Percentiles rank a stretch among this genome's conserved stretches.
These are phyloP conservation scores for Bromus sterilis DNA, from an alignment of 176 grass and related monocot species.

Conservation along the genomic window DNA sequence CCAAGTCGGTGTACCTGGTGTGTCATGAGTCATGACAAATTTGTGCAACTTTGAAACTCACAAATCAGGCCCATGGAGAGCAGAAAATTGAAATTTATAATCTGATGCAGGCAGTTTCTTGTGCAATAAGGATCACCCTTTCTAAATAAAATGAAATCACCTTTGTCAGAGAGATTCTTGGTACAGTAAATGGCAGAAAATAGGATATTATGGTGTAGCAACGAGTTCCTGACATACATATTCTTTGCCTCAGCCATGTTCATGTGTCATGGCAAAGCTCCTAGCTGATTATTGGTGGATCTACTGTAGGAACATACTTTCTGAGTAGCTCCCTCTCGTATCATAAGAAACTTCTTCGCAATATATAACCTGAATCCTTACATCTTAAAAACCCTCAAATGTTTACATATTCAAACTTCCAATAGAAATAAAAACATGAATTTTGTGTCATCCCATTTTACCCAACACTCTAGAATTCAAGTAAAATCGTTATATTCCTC, in stretches of 20 bases:
- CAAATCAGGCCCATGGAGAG: background rate
- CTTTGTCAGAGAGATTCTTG: background rate
- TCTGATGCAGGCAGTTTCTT: background rate
- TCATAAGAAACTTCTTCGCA: background rate
- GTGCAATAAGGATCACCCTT: background rate
- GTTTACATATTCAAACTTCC: background rate
- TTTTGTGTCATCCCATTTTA: background rate
- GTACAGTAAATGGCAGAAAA: background rate
- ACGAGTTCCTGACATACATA: background rate
- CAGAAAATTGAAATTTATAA: background rate
- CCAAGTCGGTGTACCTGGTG: background rate
- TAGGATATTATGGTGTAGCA: background rate
- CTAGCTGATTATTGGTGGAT: background rate
- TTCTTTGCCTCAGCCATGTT: background rate
- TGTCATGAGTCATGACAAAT: background rate
- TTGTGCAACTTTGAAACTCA: background rate
- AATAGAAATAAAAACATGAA: conserved; percentile 2
- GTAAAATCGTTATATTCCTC: conserved; percentile 15
- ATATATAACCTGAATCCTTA: background rate
- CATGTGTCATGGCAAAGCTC: background rate
- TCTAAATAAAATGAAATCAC: background rate
- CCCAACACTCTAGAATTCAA: conserved; percentile 10
- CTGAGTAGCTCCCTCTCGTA: background rate
- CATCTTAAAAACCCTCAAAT: background rate
- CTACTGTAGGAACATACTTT: background rate